Percentiles rank a stretch among this genome's conserved stretches.
Conservation (phyloP, 2,329 filamentous ascomycete genomes). For the Arthrobotrys pseudoclavata region DNA sequence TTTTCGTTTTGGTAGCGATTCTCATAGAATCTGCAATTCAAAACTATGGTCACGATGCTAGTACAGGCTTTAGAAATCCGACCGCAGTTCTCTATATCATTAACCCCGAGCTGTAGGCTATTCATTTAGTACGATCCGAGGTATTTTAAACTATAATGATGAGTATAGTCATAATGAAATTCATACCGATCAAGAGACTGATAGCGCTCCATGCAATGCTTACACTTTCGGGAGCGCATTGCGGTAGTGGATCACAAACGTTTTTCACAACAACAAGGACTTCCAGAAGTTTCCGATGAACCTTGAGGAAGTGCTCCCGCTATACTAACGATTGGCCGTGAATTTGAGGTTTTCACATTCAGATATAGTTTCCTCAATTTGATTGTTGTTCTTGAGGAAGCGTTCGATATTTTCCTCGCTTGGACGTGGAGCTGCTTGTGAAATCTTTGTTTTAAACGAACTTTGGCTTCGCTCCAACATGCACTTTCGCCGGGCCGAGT, state of each 20-base stretch:
- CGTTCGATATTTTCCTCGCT: constrained; percentile 26
- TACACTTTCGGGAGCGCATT: constrained; percentile 42
- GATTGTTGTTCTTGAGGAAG: constrained; percentile 23
- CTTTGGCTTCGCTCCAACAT: constrained; percentile 21
- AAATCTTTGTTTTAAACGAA: constrained; percentile 11
- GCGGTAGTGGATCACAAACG: constrained; percentile 33
- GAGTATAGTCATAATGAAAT: background rate
- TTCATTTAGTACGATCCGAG: background rate
- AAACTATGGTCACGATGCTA: constrained; percentile 52
- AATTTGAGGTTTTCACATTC: constrained; percentile 35
- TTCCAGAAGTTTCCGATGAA: constrained; percentile 31
- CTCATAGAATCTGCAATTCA: constrained; percentile 48
- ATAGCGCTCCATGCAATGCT: constrained; percentile 49
- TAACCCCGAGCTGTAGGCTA: constrained; percentile 13
- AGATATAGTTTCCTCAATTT: constrained; percentile 27
- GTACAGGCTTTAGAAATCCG: constrained; percentile 51
- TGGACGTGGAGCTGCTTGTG: background rate
- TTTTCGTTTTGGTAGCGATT: constrained; percentile 22
- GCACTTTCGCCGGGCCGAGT: constrained; percentile 1
- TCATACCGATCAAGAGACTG: constrained; percentile 36
- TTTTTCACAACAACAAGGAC: constrained; percentile 26
- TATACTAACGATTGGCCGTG: constrained; percentile 20
- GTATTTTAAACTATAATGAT: background rate
- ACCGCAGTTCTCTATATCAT: constrained; percentile 50
- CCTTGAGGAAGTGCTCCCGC: constrained; percentile 6